phyloP scores from a whole-genome alignment of 164 flowering plant genomes.

The Annona cherimola region DNA sequence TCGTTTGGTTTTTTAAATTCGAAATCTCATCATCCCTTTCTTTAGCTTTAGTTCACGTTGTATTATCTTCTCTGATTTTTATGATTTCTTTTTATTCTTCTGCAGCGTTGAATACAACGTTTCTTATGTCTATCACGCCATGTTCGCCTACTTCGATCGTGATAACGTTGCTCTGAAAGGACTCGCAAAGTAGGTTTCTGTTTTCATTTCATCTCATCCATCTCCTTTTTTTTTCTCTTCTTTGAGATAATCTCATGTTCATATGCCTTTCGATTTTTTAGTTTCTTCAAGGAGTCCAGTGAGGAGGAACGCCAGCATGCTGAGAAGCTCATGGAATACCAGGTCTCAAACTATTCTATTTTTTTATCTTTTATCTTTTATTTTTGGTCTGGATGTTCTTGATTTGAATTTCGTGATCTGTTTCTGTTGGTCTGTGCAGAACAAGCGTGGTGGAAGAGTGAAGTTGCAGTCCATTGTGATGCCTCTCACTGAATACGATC shows the following conservation, averaged over 20 bases:
- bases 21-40: not conserved
- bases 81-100: not conserved
- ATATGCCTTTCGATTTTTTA: constrained; percentile 10
- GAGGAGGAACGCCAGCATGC: constrained; percentile 86
- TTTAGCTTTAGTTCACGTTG: not conserved
- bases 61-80: not conserved
- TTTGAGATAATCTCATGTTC: not conserved
- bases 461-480: constrained; percentile 60
- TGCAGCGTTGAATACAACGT: constrained; percentile 93
- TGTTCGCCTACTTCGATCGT: constrained; percentile 90
- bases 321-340: constrained; percentile 92
- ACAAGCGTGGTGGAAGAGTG: constrained; percentile 86
- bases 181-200: constrained; percentile 59
- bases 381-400: not conserved
- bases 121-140: constrained; percentile 85
- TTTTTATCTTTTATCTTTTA: not conserved
- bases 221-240: not conserved
- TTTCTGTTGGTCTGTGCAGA: constrained; percentile 33
- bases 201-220: too few relatives aligned
- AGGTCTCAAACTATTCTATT: constrained; percentile 36
- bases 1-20: not conserved
- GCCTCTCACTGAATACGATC: constrained; percentile 78
- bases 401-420: not conserved
- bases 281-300: constrained; percentile 95
- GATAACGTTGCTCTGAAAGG: constrained; percentile 95